Percentiles rank a stretch among this genome's conserved stretches.
phyloP scores from a whole-genome alignment of 1,139 yeast genomes.

The Saccharomyces pastorianus region DNA sequence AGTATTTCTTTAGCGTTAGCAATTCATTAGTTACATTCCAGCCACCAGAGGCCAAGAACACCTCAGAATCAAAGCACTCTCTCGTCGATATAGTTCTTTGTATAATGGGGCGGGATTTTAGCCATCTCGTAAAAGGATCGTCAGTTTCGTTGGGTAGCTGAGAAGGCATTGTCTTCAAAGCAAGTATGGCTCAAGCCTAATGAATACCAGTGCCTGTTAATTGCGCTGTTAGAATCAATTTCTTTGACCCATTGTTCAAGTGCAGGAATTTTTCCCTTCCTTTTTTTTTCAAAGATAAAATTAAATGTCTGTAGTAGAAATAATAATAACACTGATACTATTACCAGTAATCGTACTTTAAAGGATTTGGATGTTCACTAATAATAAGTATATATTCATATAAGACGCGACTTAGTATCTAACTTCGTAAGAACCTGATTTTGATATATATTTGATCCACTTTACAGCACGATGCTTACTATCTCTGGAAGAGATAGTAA shows the following conservation, averaged over 20 bases:
- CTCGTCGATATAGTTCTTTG: not conserved
- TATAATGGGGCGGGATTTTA: constrained; percentile 5
- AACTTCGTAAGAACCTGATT: constrained; percentile 73
- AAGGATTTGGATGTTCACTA: too few relatives aligned
- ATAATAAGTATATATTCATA: not conserved
- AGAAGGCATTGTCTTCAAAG: not conserved
- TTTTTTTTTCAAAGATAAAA: not conserved
- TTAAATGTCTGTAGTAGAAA: not conserved
- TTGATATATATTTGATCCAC: constrained; percentile 76
- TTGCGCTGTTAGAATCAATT: not conserved
- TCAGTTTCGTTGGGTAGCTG: not conserved
- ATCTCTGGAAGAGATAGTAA: constrained; percentile 58
- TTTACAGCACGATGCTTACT: constrained; percentile 65
- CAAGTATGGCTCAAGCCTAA: not conserved
- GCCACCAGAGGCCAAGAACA: constrained; percentile 1
- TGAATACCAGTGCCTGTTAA: constrained; percentile 1
- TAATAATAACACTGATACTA: too few relatives aligned
- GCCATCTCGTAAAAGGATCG: constrained; percentile 4
- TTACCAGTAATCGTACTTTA: too few relatives aligned
- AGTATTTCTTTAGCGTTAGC: constrained; percentile 1
- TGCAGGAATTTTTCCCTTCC: not conserved
- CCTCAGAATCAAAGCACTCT: constrained; percentile 2
- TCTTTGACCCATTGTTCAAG: too few relatives aligned
- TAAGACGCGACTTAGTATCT: constrained; percentile 38
- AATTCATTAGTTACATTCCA: constrained; percentile 1